Base-by-base conservation (phyloP, 1,284 basidiomycete species). In the Lignosus rhinocerotis region DNA sequence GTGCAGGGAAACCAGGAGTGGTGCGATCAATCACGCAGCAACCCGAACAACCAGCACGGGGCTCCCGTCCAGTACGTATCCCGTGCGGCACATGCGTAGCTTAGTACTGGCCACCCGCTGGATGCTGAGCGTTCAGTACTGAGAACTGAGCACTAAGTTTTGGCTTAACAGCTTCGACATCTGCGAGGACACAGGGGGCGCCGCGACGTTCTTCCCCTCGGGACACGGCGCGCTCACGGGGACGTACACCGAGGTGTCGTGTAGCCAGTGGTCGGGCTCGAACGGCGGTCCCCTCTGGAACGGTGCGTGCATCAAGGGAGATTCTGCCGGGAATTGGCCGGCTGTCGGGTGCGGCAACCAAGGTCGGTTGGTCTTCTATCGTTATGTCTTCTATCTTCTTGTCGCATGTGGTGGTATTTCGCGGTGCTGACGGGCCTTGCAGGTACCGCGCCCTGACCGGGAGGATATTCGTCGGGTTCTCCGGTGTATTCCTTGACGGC, bases 111-210 rank as follows among this genome's bases (percentile, higher is more conserved):
- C 19, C 21, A 11, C 11, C 17, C 55, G 30, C 36, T 60, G 57
- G 25, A 25, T 25, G 44, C 48, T 41, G 17, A n/a, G 21, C 12
- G 30, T 4, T 25, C 2, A 25, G 25, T 4, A 25, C 25, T 25
- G 25, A 25, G 25, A 25, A 25, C 25, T 25, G 25, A 25, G 25
- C 25, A 25, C 25, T 25, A 4, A 25, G 25, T 4, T 2, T 2
- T 25, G 25, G 25, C 33, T 33, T 3, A 44, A 36, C 53, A 84
- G 81, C 69, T 86, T 86, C 66, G 84, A 86, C 67, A 78, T 86
- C 33, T 85, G 84, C 66, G 73, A 80, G 58, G 84, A 85, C 63
- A 82, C 80, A 11, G 83, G 84, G 47, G 81, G 80, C 31, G 64
- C 80, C 3, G 66, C 49, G 2, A 75, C 74, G 14, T 86, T 86